Evolutionary conservation across 192 early-diverging fungal species (phyloP).

Genomic region (Coemansia sp.): DNA sequence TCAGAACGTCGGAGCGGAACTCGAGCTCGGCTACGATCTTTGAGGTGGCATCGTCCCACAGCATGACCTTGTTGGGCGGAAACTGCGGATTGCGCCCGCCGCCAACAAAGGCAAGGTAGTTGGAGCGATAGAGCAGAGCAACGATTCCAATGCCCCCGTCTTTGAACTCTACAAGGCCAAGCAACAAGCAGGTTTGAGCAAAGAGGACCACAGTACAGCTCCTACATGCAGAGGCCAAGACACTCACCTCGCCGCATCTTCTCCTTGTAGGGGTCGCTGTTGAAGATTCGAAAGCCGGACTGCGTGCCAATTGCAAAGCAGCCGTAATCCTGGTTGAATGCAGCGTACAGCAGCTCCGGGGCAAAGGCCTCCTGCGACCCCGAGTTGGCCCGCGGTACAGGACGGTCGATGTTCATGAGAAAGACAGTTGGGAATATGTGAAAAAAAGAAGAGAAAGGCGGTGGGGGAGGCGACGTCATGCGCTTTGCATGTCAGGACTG

Average conservation of each 20-base stretch:
- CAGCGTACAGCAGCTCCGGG: constrained; percentile 66
- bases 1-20: constrained; percentile 76
- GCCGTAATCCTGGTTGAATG: constrained; percentile 81
- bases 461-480: constrained; percentile 1
- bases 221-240: background rate
- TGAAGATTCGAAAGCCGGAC: constrained; percentile 80
- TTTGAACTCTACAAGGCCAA: constrained; percentile 59
- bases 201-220: background rate
- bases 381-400: constrained; percentile 30
- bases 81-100: constrained; percentile 80
- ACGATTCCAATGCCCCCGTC: constrained; percentile 81
- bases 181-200: background rate
- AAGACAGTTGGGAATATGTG: constrained; percentile 4
- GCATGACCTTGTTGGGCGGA: constrained; percentile 81
- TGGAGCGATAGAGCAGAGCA: constrained; percentile 81
- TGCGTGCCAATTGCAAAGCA: constrained; percentile 82
- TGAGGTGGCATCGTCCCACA: constrained; percentile 80
- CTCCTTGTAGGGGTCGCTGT: constrained; percentile 79
- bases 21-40: constrained; percentile 72
- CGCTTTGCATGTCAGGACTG: constrained; percentile 8
- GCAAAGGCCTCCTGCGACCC: constrained; percentile 43
- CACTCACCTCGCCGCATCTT: constrained; percentile 63
- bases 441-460: background rate
- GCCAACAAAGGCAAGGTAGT: constrained; percentile 83
- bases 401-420: constrained; percentile 47